These are phyloP conservation scores for Diaporthe citri DNA, from an alignment of 2,329 filamentous ascomycete genomes.

Conservation along the genomic window DNA sequence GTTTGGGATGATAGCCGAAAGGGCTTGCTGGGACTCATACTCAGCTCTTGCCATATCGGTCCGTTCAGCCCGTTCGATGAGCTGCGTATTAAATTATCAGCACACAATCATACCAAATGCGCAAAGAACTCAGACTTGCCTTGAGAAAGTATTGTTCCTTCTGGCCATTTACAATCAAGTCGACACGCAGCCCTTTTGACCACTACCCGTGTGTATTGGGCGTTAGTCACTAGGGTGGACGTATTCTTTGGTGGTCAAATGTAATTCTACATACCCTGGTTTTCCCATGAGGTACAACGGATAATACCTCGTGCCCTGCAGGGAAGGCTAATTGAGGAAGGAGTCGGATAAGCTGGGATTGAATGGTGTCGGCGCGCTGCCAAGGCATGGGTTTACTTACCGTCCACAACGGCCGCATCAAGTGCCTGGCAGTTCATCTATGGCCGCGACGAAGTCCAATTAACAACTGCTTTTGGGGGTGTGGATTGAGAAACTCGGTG, in stretches of 20 bases:
- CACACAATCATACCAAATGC: no score
- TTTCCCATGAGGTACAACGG: slow-evolving; percentile 42
- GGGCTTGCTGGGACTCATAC: slow-evolving; percentile 17
- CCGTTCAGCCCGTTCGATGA: slow-evolving; percentile 28
- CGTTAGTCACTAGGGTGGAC: slow-evolving; percentile 3
- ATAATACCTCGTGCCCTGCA: slow-evolving; percentile 40
- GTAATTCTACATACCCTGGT: slow-evolving; percentile 34
- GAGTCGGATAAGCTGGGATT: not conserved
- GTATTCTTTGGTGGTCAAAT: no score
- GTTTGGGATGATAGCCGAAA: slow-evolving; percentile 2
- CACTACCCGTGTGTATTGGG: not conserved
- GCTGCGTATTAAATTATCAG: not conserved
- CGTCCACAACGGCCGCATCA: slow-evolving; percentile 8
- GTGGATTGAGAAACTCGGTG: no score
- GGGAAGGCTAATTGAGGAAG: slow-evolving; percentile 38
- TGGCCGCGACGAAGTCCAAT: no score
- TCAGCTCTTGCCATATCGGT: slow-evolving; percentile 25
- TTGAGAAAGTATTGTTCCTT: slow-evolving; percentile 14
- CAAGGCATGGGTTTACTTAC: not conserved
- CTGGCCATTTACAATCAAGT: not conserved
- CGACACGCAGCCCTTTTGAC: slow-evolving; percentile 37
- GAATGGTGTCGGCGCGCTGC: no score
- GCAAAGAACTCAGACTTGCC: not conserved
- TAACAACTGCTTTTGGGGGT: no score
- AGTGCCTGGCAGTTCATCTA: not conserved